phyloP scores from a whole-genome alignment of 306 rosid genomes.

The Inga leiocalycina region DNA sequence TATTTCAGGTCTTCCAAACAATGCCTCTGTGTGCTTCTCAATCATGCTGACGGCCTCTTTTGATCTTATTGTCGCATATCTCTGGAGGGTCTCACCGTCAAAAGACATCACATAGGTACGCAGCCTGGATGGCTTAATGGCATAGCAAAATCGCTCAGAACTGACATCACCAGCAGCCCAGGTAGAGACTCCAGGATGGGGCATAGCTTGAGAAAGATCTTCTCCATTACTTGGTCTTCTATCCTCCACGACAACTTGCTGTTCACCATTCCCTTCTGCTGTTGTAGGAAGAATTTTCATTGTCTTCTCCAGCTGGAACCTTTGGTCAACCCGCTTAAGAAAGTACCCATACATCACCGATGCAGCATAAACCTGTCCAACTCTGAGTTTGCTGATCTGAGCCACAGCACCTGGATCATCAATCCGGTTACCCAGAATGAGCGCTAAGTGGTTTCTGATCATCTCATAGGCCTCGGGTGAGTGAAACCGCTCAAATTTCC shows the following conservation, averaged over 20 bases:
- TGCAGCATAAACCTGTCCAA: conserved; percentile 94
- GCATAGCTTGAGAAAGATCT: conserved; percentile 42
- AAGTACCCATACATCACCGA: conserved; percentile 97
- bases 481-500: conserved; percentile 73
- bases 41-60: conserved; percentile 88
- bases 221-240: conserved; percentile 41
- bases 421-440: conserved; percentile 71
- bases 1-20: conserved; percentile 91
- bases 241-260: conserved; percentile 45
- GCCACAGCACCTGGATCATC: conserved; percentile 64
- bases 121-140: conserved; percentile 66
- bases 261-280: conserved; percentile 41
- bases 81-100: conserved; percentile 84
- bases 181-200: conserved; percentile 69
- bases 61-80: conserved; percentile 84
- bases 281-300: conserved; percentile 67
- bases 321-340: conserved; percentile 87
- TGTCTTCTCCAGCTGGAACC: conserved; percentile 98
- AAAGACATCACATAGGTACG: conserved; percentile 85
- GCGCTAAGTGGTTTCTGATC: conserved; percentile 83
- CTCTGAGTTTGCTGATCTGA: conserved; percentile 86
- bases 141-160: conserved; percentile 54
- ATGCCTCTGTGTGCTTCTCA: conserved; percentile 92
- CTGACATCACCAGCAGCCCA: conserved; percentile 55
- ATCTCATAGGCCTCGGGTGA: conserved; percentile 88